These are phyloP conservation scores for Tuber magnatum DNA, from an alignment of 495 filamentous ascomycete species.

Conservation along the genomic window DNA sequence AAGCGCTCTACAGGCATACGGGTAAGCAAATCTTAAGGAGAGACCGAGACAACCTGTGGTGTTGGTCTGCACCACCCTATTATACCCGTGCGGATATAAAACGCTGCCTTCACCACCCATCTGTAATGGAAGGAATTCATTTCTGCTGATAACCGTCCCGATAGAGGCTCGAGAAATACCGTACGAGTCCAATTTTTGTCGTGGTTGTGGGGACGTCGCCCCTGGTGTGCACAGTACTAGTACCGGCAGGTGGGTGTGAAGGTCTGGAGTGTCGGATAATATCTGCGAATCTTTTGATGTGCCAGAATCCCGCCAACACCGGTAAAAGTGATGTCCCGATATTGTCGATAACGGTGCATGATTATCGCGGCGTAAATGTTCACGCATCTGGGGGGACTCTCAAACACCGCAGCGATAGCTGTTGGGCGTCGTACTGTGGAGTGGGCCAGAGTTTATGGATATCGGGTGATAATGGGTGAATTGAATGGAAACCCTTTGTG, in stretches of 20 bases:
- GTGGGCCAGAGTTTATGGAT: neutral
- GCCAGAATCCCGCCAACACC: neutral
- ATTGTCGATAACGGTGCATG: neutral
- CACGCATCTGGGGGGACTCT: neutral
- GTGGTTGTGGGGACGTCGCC: neutral
- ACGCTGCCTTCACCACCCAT: neutral
- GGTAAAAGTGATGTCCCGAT: neutral
- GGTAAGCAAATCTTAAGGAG: neutral
- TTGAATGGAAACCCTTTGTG: neutral
- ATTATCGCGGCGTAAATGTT: neutral
- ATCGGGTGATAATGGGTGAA: neutral
- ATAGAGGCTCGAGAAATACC: neutral
- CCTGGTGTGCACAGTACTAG: neutral
- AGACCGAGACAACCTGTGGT: neutral
- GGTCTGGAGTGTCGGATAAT: neutral
- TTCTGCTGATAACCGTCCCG: neutral
- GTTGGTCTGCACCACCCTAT: neutral
- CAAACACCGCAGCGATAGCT: neutral
- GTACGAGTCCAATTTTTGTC: neutral
- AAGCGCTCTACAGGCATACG: neutral
- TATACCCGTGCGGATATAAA: neutral
- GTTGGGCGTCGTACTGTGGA: neutral
- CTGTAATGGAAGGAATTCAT: neutral
- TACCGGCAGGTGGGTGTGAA: neutral
- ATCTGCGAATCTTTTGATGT: neutral